phyloP scores from a whole-genome alignment of 306 rosid genomes.

The Potentilla sterilis region DNA sequence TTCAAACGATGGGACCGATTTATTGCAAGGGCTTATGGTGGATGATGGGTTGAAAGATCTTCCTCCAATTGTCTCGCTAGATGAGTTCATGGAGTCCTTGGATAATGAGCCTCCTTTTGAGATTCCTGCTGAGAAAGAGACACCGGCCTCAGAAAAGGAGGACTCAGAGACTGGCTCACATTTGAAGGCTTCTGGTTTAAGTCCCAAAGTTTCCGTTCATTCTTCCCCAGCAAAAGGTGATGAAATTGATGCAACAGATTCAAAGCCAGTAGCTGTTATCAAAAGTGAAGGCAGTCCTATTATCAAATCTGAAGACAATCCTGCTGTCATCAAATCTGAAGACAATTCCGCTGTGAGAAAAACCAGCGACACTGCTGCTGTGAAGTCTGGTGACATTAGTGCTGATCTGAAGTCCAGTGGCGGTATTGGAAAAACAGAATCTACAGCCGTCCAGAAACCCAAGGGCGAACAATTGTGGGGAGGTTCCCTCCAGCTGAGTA shows the following conservation, averaged over 20 bases:
- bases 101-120: conserved; percentile 78
- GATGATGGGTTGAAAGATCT: conserved; percentile 81
- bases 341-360: not conserved
- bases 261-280: conserved; percentile 23
- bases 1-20: conserved; percentile 59
- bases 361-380: not conserved
- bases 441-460: conserved; percentile 23
- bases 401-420: conserved; percentile 35
- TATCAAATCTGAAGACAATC: not conserved
- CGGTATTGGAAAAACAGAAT: conserved; percentile 32
- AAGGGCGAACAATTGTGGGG: conserved; percentile 69
- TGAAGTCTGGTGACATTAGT: conserved; percentile 27
- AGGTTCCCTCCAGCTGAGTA: conserved; percentile 70
- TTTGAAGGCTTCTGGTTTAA: conserved; percentile 36
- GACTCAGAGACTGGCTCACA: conserved; percentile 42
- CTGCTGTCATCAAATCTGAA: not conserved
- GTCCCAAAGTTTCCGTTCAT: conserved; percentile 32
- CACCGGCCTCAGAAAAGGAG: conserved; percentile 41
- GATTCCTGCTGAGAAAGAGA: conserved; percentile 46
- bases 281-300: conserved; percentile 18
- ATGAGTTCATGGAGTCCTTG: conserved; percentile 94
- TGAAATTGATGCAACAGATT: conserved; percentile 26
- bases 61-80: conserved; percentile 83
- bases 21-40: conserved; percentile 75
- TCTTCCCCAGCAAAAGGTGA: conserved; percentile 27